Conservation (phyloP, 257 asterid species). For the Nicotiana benthamiana region DNA sequence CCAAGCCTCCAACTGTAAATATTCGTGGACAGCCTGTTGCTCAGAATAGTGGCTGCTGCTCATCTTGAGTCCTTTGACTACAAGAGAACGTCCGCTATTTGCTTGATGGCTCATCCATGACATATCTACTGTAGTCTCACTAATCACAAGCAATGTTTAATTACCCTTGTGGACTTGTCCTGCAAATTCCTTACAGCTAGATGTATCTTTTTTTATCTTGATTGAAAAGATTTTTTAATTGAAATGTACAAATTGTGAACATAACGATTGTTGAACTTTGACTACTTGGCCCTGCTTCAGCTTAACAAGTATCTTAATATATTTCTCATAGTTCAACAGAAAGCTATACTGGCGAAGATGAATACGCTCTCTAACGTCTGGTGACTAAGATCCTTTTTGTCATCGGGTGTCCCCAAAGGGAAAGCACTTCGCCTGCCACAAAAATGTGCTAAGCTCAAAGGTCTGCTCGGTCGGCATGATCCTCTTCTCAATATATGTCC, state of each 20-base stretch:
- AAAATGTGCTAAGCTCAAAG: not conserved
- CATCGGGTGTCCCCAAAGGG: not conserved
- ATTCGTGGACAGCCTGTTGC: slow-evolving; percentile 42
- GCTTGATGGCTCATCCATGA: slow-evolving; percentile 1
- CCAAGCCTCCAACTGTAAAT: slow-evolving; percentile 37
- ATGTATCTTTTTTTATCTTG: not conserved
- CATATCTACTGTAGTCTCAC: slow-evolving; percentile 6
- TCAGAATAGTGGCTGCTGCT: slow-evolving; percentile 44
- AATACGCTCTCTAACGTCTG: not conserved
- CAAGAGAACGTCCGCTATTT: not conserved
- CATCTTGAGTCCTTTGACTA: slow-evolving; percentile 13
- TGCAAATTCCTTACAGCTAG: not conserved
- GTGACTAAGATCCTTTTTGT: not conserved
- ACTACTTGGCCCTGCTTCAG: not conserved
- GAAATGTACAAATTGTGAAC: not conserved
- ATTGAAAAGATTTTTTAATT: not conserved
- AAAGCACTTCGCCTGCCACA: not conserved
- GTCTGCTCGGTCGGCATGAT: not conserved
- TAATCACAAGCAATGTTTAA: not conserved
- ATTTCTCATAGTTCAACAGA: not conserved
- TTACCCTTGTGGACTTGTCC: not conserved
- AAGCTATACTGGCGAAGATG: not conserved
- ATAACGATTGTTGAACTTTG: not conserved
- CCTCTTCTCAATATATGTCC: not conserved
- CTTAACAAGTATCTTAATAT: not conserved